phyloP scores from a whole-genome alignment of 2,329 filamentous ascomycete genomes.

The Neopestalotiopsis sp. region DNA sequence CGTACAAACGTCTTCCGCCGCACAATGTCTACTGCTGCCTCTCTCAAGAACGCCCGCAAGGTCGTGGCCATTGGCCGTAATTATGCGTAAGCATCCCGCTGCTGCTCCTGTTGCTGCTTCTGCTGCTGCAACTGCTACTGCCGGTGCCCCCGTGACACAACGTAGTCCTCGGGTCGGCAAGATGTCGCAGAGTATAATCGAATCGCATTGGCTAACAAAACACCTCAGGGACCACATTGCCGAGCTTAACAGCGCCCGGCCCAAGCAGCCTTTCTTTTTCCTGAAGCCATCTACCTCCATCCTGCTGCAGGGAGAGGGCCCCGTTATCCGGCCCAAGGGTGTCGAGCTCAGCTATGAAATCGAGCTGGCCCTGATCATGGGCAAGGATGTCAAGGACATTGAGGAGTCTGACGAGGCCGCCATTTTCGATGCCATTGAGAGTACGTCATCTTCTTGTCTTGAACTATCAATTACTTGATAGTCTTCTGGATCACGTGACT shows the following conservation, averaged over 20 bases:
- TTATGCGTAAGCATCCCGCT: slow-evolving; percentile 74
- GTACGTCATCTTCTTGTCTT: slow-evolving; percentile 48
- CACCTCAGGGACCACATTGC: slow-evolving; percentile 81
- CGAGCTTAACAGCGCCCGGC: slow-evolving; percentile 85
- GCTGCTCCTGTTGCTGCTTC: background rate
- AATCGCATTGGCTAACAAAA: slow-evolving; percentile 22
- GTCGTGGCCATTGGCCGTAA: slow-evolving; percentile 94
- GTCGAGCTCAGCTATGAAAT: slow-evolving; percentile 93
- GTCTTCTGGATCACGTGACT: background rate
- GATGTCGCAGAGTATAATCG: slow-evolving; percentile 22
- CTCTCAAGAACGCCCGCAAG: slow-evolving; percentile 67
- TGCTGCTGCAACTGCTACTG: background rate
- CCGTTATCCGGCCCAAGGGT: slow-evolving; percentile 81
- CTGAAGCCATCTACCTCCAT: slow-evolving; percentile 92
- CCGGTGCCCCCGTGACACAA: background rate
- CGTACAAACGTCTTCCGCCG: slow-evolving; percentile 36
- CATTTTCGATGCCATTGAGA: slow-evolving; percentile 83
- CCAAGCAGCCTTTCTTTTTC: slow-evolving; percentile 99
- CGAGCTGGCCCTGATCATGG: slow-evolving; percentile 88
- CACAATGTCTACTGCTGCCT: slow-evolving; percentile 48
- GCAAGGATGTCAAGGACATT: slow-evolving; percentile 79
- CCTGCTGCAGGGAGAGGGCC: slow-evolving; percentile 77
- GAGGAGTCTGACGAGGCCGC: slow-evolving; percentile 74
- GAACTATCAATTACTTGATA: no score
- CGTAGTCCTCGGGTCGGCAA: background rate